Evolutionary conservation across 306 rosid genomes (phyloP).

Genomic region (Dalbergia cultrata): DNA sequence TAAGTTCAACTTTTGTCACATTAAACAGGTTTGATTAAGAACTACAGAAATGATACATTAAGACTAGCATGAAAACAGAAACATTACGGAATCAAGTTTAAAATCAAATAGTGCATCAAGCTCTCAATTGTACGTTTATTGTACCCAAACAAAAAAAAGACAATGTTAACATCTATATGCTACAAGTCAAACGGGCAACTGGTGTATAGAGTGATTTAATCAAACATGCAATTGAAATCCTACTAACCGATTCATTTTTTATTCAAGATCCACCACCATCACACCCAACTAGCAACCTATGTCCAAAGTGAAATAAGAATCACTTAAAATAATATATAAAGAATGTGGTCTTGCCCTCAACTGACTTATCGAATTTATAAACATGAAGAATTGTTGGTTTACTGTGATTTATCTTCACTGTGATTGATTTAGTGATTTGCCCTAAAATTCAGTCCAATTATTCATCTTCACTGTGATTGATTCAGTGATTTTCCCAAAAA

Average conservation of each 20-base stretch:
- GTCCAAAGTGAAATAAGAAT: background rate
- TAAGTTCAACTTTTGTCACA: background rate
- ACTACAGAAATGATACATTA: background rate
- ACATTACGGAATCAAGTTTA: slow-evolving; percentile 12
- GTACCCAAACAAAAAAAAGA: too few species aligned
- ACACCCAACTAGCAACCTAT: slow-evolving; percentile 13
- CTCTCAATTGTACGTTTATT: background rate
- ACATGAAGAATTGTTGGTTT: background rate
- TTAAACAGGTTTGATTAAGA: slow-evolving; percentile 17
- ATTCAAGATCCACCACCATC: slow-evolving; percentile 3
- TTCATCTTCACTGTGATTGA: background rate
- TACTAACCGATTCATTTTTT: slow-evolving; percentile 12
- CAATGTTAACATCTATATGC: background rate
- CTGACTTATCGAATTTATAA: background rate
- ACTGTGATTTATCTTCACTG: background rate
- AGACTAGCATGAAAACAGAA: background rate
- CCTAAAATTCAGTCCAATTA: background rate
- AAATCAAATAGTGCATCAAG: background rate
- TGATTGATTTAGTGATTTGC: background rate
- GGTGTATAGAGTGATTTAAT: background rate
- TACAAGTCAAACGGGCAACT: background rate
- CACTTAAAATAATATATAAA: background rate
- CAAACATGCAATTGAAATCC: background rate
- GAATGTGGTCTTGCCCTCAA: background rate
- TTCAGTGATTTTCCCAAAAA: background rate